Evolutionary conservation across 352 stramenopile genomes (phyloP).

Genomic region (Thalassiosira exigua): DNA sequence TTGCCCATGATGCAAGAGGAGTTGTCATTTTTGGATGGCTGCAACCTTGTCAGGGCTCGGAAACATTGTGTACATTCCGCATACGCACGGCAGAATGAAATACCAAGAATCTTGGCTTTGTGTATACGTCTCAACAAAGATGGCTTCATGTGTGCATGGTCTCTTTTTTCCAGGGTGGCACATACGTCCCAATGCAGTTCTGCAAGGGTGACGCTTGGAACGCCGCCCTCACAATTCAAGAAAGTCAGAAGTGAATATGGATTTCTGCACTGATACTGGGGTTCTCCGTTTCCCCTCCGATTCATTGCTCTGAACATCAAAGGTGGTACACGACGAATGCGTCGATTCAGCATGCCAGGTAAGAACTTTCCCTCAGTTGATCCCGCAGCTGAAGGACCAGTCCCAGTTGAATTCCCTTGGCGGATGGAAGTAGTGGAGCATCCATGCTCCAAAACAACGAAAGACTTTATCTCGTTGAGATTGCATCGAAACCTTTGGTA

Average conservation of each 20-base stretch:
- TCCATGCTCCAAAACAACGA: slow-evolving; percentile 30
- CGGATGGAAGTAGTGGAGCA: background rate
- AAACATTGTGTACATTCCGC: slow-evolving; percentile 75
- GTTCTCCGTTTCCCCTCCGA: slow-evolving; percentile 1
- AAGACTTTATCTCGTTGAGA: slow-evolving; percentile 44
- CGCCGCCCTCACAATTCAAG: slow-evolving; percentile 18
- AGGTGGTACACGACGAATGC: slow-evolving; percentile 24
- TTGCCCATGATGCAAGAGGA: no score
- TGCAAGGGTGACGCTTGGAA: slow-evolving; percentile 55
- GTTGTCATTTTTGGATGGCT: slow-evolving; percentile 29
- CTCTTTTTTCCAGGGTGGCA: slow-evolving; percentile 43
- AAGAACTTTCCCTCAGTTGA: no score
- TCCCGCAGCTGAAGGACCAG: no score
- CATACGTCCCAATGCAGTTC: slow-evolving; percentile 67
- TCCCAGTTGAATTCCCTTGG: no score
- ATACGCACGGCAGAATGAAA: slow-evolving; percentile 72
- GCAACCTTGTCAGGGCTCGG: slow-evolving; percentile 34
- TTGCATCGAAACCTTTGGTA: slow-evolving; percentile 68
- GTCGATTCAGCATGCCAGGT: slow-evolving; percentile 62
- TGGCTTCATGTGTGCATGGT: slow-evolving; percentile 54
- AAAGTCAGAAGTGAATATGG: slow-evolving; percentile 16
- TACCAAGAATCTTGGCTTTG: slow-evolving; percentile 60
- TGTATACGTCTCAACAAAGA: slow-evolving; percentile 69
- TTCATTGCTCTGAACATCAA: slow-evolving; percentile 10
- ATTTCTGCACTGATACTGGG: slow-evolving; percentile 20